Evolutionary conservation across 768 basidiomycete species (phyloP).

Genomic region (Mycena chlorophos): DNA sequence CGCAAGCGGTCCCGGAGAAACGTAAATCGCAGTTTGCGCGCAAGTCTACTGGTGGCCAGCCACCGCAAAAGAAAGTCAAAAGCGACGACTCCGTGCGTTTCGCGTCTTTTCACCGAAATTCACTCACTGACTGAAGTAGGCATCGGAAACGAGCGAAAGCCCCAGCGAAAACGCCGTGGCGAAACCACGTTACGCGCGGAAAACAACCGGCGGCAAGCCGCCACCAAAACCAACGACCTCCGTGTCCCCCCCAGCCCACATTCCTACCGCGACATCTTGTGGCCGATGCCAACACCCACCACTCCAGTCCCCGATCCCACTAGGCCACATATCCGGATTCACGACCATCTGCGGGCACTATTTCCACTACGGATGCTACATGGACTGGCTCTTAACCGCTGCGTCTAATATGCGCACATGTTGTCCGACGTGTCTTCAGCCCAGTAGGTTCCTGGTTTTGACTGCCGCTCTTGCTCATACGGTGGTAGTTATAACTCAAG

Average conservation of each 20-base stretch:
- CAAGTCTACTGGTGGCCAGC: slow-evolving; percentile 15
- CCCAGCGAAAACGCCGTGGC: too few species aligned
- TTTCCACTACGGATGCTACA: slow-evolving; percentile 13
- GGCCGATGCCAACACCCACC: slow-evolving; percentile 3
- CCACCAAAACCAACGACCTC: background rate
- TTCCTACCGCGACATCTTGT: background rate
- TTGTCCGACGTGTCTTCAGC: slow-evolving; percentile 11
- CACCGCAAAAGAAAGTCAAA: slow-evolving; percentile 1
- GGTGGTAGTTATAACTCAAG: background rate
- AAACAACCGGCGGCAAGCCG: slow-evolving; percentile 4
- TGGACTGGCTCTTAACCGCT: slow-evolving; percentile 4
- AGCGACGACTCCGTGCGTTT: background rate
- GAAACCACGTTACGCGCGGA: slow-evolving; percentile 1
- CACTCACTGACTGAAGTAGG: background rate
- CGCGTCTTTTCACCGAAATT: background rate
- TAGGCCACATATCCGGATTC: background rate
- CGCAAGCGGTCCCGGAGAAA: too few species aligned
- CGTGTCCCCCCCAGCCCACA: background rate
- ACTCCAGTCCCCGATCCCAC: background rate
- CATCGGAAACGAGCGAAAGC: background rate
- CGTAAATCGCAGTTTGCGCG: slow-evolving; percentile 13
- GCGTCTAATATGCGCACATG: background rate
- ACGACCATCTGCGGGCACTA: slow-evolving; percentile 8
- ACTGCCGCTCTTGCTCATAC: background rate
- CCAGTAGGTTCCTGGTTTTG: background rate